phyloP scores from a whole-genome alignment of 1,139 yeast species.

The Pichia sp. region DNA sequence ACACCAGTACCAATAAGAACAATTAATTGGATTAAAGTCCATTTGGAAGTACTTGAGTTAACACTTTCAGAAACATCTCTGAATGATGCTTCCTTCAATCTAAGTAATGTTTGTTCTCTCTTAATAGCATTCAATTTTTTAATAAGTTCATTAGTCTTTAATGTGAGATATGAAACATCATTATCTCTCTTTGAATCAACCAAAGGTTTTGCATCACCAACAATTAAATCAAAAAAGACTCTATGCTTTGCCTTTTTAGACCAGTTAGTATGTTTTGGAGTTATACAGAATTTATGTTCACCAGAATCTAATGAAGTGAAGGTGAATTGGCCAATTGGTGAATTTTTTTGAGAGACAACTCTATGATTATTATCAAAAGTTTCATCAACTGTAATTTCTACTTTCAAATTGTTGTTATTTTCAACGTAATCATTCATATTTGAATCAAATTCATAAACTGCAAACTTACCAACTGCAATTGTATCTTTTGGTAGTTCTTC shows the following conservation, averaged over 20 bases:
- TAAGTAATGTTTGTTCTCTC: conserved; percentile 45
- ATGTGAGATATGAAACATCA: conserved; percentile 36
- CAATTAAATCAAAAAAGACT: conserved; percentile 42
- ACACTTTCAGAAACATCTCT: conserved; percentile 50
- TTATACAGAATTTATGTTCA: conserved; percentile 55
- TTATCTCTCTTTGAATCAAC: conserved; percentile 42
- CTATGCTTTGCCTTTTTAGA: conserved; percentile 35
- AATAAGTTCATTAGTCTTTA: conserved; percentile 38
- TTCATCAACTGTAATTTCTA: conserved; percentile 45
- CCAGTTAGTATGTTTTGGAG: conserved; percentile 45
- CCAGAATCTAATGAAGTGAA: conserved; percentile 57
- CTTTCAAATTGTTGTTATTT: conserved; percentile 30
- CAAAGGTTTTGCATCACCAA: conserved; percentile 40
- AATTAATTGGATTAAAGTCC: conserved; percentile 48
- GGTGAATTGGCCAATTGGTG: conserved; percentile 49
- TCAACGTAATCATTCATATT: conserved; percentile 31
- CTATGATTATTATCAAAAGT: conserved; percentile 51
- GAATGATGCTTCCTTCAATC: conserved; percentile 47
- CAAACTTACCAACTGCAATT: conserved; percentile 42
- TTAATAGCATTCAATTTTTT: conserved; percentile 43
- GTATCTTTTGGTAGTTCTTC: conserved; percentile 47
- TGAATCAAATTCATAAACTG: conserved; percentile 29
- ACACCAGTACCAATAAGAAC: conserved; percentile 37
- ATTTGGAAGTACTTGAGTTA: conserved; percentile 44
- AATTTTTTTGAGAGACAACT: conserved; percentile 49